Percentiles rank a stretch among this genome's conserved stretches.
These are phyloP conservation scores for Ascochyta rabiei DNA, from an alignment of 2,329 filamentous ascomycete species.

Conservation along the genomic window DNA sequence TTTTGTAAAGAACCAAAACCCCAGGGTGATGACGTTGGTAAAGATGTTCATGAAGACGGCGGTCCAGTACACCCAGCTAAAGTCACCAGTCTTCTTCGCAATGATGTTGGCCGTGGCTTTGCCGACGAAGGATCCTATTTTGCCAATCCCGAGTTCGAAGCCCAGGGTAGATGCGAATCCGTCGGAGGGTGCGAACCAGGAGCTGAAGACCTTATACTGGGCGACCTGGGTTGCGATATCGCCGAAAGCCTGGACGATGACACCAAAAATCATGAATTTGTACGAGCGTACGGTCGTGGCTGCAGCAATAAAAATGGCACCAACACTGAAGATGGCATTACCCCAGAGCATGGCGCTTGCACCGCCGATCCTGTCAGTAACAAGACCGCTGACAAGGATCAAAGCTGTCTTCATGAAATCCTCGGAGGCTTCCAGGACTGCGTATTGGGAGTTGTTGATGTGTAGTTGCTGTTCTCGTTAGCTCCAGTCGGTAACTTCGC, in stretches of 20 bases:
- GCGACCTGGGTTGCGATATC: conserved; percentile 69
- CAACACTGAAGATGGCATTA: conserved; percentile 65
- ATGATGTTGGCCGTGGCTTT: conserved; percentile 67
- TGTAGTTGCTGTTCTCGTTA: conserved; percentile 51
- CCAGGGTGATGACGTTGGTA: conserved; percentile 60
- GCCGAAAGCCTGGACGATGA: conserved; percentile 63
- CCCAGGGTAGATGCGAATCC: conserved; percentile 68
- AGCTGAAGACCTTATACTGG: conserved; percentile 69
- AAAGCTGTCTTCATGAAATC: conserved; percentile 66
- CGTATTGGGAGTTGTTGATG: conserved; percentile 66
- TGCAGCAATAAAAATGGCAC: conserved; percentile 64
- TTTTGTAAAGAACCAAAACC: conserved; percentile 63
- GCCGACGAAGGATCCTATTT: conserved; percentile 66
- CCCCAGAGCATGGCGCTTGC: conserved; percentile 64
- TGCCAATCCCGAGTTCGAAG: conserved; percentile 65
- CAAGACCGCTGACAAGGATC: conserved; percentile 60
- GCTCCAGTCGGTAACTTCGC: neutral
- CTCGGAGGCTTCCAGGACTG: conserved; percentile 64
- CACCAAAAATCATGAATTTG: conserved; percentile 65
- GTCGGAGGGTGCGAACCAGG: conserved; percentile 67
- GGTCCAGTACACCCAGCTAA: conserved; percentile 68
- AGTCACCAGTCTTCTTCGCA: conserved; percentile 62
- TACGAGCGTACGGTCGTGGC: conserved; percentile 63
- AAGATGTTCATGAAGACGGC: conserved; percentile 69
- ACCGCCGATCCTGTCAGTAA: conserved; percentile 65